A percentile compares a stretch with the other conserved stretches of the same genome.
phyloP scores from a whole-genome alignment of 129 eudicot species.

The Erigeron canadensis region DNA sequence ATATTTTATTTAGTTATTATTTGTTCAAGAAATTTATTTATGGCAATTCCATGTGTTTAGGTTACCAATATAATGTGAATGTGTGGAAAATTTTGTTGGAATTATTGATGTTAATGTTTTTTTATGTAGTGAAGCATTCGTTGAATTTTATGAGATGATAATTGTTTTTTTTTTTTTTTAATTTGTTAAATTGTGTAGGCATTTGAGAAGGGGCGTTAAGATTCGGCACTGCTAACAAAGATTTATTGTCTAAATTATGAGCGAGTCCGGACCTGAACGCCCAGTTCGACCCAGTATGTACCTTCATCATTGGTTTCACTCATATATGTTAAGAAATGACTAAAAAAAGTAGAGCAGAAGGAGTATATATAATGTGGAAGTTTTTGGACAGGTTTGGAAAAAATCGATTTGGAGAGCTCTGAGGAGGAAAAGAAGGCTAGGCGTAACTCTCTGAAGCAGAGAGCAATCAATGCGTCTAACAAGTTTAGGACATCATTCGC shows the following conservation, averaged over 20 bases:
- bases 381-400: conserved; percentile 61
- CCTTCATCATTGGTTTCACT: not conserved
- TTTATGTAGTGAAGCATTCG: conserved; percentile 10
- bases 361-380: conserved; percentile 5
- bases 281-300: conserved; percentile 71
- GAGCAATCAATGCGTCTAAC: conserved; percentile 78
- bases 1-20: conserved; percentile 1
- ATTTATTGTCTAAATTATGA: conserved; percentile 51
- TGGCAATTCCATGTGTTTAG: conserved; percentile 17
- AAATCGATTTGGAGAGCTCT: conserved; percentile 53
- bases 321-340: not conserved
- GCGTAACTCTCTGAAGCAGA: conserved; percentile 80
- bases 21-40: not conserved
- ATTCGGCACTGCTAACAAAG: conserved; percentile 48
- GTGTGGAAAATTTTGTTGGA: not conserved
- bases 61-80: conserved; percentile 7
- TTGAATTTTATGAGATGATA: conserved; percentile 11
- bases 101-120: not conserved
- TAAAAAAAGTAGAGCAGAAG: not conserved
- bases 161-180: no score
- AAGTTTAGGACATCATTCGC: conserved; percentile 82
- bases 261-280: conserved; percentile 82
- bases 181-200: conserved; percentile 45
- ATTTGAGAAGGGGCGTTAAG: conserved; percentile 49
- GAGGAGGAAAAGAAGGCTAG: conserved; percentile 95